phyloP scores from a whole-genome alignment of 495 filamentous ascomycete genomes.

The Penicillium paradoxum region DNA sequence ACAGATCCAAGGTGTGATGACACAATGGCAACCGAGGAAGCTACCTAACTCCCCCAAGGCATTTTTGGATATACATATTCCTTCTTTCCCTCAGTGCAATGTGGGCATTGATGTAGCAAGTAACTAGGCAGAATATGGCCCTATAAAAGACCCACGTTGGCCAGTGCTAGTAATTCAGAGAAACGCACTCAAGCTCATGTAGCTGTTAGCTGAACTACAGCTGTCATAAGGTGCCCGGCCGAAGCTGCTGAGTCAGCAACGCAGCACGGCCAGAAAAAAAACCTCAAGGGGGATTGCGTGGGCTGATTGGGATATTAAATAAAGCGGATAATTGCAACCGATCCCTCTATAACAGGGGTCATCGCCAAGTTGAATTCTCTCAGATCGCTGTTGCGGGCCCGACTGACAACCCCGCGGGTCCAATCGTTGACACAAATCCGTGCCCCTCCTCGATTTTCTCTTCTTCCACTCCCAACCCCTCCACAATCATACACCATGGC shows the following conservation, averaged over 20 bases:
- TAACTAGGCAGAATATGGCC: too few species aligned
- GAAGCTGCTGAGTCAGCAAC: constrained; percentile 13
- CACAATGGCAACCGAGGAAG: too few species aligned
- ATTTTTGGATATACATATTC: too few species aligned
- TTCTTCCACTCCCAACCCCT: constrained; percentile 23
- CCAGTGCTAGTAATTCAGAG: too few species aligned
- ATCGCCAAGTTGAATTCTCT: constrained; percentile 27
- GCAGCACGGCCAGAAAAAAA: constrained; percentile 10
- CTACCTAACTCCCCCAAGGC: too few species aligned
- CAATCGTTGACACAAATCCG: constrained; percentile 25
- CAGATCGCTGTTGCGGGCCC: constrained; percentile 32
- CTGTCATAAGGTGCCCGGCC: background rate
- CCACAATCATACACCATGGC: constrained; percentile 43
- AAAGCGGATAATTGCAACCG: constrained; percentile 7
- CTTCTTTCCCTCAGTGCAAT: too few species aligned
- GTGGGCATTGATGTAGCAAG: too few species aligned
- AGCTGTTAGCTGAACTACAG: too few species aligned
- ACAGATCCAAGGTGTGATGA: too few species aligned
- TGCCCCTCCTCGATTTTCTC: constrained; percentile 38
- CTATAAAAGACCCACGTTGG: too few species aligned
- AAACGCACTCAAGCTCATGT: too few species aligned
- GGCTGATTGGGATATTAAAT: constrained; percentile 3
- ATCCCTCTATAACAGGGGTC: constrained; percentile 27
- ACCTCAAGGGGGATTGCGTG: background rate
- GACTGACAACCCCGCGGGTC: constrained; percentile 34